Evolutionary conservation across 805 yeast species (phyloP).

Genomic region (Blastobotrys peoriensis): DNA sequence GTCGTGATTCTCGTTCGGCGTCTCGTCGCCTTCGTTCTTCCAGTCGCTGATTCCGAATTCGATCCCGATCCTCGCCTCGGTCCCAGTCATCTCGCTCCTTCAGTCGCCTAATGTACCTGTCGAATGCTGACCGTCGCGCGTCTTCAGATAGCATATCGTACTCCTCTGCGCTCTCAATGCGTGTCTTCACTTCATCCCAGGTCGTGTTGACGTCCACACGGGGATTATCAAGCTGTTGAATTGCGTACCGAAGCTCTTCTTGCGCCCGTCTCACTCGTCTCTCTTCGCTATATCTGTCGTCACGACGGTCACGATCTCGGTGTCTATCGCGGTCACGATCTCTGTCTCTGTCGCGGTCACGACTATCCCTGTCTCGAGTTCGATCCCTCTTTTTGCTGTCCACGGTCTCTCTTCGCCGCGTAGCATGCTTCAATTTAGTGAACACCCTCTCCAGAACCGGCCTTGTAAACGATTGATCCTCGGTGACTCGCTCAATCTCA

Average conservation of each 20-base stretch:
- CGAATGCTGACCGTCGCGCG: slow-evolving; percentile 29
- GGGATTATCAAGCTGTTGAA: slow-evolving; percentile 27
- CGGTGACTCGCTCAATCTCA: slow-evolving; percentile 19
- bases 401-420: too few species aligned
- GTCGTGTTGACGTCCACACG: slow-evolving; percentile 25
- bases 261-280: slow-evolving; percentile 26
- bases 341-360: neutral
- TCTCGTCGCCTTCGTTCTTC: slow-evolving; percentile 1
- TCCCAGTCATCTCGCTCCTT: slow-evolving; percentile 22
- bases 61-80: slow-evolving; percentile 7
- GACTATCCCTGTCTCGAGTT: slow-evolving; percentile 1
- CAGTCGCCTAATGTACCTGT: slow-evolving; percentile 29
- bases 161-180: slow-evolving; percentile 30
- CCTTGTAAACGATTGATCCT: slow-evolving; percentile 14
- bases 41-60: slow-evolving; percentile 2
- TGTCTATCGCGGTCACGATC: slow-evolving; percentile 1
- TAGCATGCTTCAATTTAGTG: slow-evolving; percentile 7
- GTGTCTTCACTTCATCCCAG: slow-evolving; percentile 34
- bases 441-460: slow-evolving; percentile 7
- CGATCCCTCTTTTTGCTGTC: too few species aligned
- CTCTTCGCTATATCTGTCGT: slow-evolving; percentile 24
- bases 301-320: slow-evolving; percentile 7
- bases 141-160: slow-evolving; percentile 33
- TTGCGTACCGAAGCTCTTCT: slow-evolving; percentile 26
- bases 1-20: slow-evolving; percentile 1